A percentile compares a stretch with the other conserved stretches of the same genome.
These are phyloP conservation scores for Leccinum pachyderme DNA, from an alignment of 1,284 basidiomycete genomes.

Conservation along the genomic window DNA sequence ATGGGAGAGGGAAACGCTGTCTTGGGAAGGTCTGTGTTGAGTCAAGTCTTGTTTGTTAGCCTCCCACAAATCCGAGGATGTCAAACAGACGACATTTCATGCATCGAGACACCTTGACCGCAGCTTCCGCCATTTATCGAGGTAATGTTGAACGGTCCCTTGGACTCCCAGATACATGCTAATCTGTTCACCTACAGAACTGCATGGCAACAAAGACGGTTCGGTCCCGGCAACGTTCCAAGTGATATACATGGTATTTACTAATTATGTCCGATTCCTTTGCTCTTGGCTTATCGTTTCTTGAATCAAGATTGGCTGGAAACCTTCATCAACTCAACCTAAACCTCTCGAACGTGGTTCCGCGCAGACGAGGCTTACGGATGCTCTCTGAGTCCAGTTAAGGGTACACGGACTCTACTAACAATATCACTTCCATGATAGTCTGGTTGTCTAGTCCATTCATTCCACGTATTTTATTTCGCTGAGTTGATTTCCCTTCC, in stretches of 20 bases:
- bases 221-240: slow-evolving; percentile 94
- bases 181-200: slow-evolving; percentile 45
- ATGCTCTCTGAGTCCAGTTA: slow-evolving; percentile 51
- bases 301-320: slow-evolving; percentile 90
- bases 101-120: slow-evolving; percentile 84
- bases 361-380: slow-evolving; percentile 78
- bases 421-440: neutral
- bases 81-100: slow-evolving; percentile 61
- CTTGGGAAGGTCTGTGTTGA: slow-evolving; percentile 60
- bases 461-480: neutral
- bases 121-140: slow-evolving; percentile 92
- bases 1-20: slow-evolving; percentile 98
- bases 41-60: neutral
- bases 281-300: neutral
- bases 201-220: slow-evolving; percentile 84
- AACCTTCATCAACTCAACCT: slow-evolving; percentile 81
- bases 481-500: neutral
- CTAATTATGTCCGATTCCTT: neutral
- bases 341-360: slow-evolving; percentile 86
- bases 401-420: neutral
- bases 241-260: slow-evolving; percentile 85
- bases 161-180: slow-evolving; percentile 4
- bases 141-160: slow-evolving; percentile 42
- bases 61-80: neutral
- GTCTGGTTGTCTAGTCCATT: no score